phyloP scores from a whole-genome alignment of 192 early-diverging fungal genomes.

The Rhizophlyctis rosea region DNA sequence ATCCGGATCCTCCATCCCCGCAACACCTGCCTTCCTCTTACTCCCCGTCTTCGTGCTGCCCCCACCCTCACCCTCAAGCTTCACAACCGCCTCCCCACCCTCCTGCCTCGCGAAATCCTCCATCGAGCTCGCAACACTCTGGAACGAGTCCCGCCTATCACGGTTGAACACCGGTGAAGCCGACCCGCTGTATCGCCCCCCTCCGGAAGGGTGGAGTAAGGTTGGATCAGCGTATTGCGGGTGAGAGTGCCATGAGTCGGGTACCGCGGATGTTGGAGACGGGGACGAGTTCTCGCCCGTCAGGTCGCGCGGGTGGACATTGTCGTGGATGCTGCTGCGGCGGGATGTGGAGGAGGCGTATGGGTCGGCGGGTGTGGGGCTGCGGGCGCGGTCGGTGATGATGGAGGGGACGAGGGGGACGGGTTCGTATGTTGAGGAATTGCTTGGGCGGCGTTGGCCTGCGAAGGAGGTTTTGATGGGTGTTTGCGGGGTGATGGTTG shows the following conservation, averaged over 20 bases:
- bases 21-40: not conserved
- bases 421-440: not conserved
- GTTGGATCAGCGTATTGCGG: too few relatives aligned
- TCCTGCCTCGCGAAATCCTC: not conserved
- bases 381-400: slow-evolving; percentile 8
- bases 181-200: too few relatives aligned
- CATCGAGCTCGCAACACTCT: too few relatives aligned
- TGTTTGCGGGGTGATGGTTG: not conserved
- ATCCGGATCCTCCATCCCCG: slow-evolving; percentile 5
- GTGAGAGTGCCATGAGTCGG: too few relatives aligned
- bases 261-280: too few relatives aligned
- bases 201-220: too few relatives aligned
- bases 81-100: not conserved
- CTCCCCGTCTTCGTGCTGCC: slow-evolving; percentile 2
- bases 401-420: too few relatives aligned
- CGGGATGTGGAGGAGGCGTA: not conserved
- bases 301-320: too few relatives aligned
- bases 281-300: too few relatives aligned
- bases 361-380: not conserved
- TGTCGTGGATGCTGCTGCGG: not conserved
- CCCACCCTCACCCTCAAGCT: not conserved
- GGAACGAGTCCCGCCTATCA: too few relatives aligned
- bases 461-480: not conserved
- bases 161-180: too few relatives aligned
- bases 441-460: not conserved